These are phyloP conservation scores for Biscogniauxia sp. DNA, from an alignment of 2,329 filamentous ascomycete species.

Conservation along the genomic window DNA sequence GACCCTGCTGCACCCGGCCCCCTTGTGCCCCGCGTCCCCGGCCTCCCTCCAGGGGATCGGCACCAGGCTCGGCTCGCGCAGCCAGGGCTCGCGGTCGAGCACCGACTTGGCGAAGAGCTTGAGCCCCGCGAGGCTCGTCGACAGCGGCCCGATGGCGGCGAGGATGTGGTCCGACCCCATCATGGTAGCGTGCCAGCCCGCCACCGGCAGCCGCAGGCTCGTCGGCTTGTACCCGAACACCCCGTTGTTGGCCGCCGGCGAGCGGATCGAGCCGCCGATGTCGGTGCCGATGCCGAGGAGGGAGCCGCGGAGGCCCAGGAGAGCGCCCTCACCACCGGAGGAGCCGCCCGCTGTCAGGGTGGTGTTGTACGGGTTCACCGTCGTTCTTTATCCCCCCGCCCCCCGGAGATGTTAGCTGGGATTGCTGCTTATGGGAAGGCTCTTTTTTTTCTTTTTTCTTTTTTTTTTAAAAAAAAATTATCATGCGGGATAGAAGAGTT, in stretches of 20 bases:
- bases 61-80: slow-evolving; percentile 22
- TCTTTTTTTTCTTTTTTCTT: too few relatives aligned
- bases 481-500: slow-evolving; percentile 27
- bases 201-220: slow-evolving; percentile 39
- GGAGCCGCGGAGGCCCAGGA: slow-evolving; percentile 50
- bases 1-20: slow-evolving; percentile 50
- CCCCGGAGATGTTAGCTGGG: too few relatives aligned
- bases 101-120: slow-evolving; percentile 41
- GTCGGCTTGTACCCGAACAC: slow-evolving; percentile 44
- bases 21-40: slow-evolving; percentile 18
- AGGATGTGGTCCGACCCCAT: slow-evolving; percentile 45
- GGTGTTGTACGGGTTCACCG: slow-evolving; percentile 53
- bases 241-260: slow-evolving; percentile 47
- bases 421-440: too few relatives aligned
- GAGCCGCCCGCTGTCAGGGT: slow-evolving; percentile 51
- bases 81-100: slow-evolving; percentile 25
- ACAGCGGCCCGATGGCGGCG: slow-evolving; percentile 52
- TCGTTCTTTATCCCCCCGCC: slow-evolving; percentile 35
- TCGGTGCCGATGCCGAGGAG: slow-evolving; percentile 54
- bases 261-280: slow-evolving; percentile 49
- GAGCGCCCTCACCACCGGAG: slow-evolving; percentile 56
- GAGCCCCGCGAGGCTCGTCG: slow-evolving; percentile 48
- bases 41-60: slow-evolving; percentile 23
- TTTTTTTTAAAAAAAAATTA: too few relatives aligned
- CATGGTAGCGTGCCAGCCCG: slow-evolving; percentile 38